phyloP scores from a whole-genome alignment of 495 filamentous ascomycete genomes.

The Xylaria telfairii region DNA sequence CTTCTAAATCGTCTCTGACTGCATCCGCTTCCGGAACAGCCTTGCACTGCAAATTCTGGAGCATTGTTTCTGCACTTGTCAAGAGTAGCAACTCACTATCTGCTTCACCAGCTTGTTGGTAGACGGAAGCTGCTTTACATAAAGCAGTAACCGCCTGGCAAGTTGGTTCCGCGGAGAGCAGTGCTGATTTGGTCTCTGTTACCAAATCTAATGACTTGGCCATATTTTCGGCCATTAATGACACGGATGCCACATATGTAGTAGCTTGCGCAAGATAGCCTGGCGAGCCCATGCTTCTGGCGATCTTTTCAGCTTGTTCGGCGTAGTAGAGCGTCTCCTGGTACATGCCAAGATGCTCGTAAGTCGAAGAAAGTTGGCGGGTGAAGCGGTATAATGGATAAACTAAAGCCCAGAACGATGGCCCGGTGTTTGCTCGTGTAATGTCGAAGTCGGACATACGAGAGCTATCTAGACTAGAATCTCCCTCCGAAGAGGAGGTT shows the following conservation, averaged over 20 bases:
- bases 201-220: slow-evolving; percentile 68
- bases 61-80: slow-evolving; percentile 45
- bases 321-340: slow-evolving; percentile 90
- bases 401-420: slow-evolving; percentile 82
- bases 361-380: slow-evolving; percentile 74
- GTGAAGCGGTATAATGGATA: slow-evolving; percentile 72
- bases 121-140: slow-evolving; percentile 52
- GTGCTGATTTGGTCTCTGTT: slow-evolving; percentile 52
- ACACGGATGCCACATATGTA: slow-evolving; percentile 68
- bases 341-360: slow-evolving; percentile 82
- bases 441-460: slow-evolving; percentile 32
- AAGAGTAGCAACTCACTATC: slow-evolving; percentile 47
- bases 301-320: slow-evolving; percentile 82
- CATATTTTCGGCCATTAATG: slow-evolving; percentile 65
- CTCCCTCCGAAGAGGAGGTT: slow-evolving; percentile 42
- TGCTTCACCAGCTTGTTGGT: slow-evolving; percentile 46
- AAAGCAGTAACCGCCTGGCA: slow-evolving; percentile 53
- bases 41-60: slow-evolving; percentile 35
- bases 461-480: slow-evolving; percentile 33
- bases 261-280: slow-evolving; percentile 60
- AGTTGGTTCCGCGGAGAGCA: slow-evolving; percentile 48
- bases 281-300: slow-evolving; percentile 68
- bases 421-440: slow-evolving; percentile 51
- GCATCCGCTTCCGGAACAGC: slow-evolving; percentile 1
- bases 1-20: slow-evolving; percentile 43